A percentile compares a stretch with the other conserved stretches of the same genome.
phyloP scores from a whole-genome alignment of 371 early-diverging fungal genomes.

The Actinomortierella ambigua region DNA sequence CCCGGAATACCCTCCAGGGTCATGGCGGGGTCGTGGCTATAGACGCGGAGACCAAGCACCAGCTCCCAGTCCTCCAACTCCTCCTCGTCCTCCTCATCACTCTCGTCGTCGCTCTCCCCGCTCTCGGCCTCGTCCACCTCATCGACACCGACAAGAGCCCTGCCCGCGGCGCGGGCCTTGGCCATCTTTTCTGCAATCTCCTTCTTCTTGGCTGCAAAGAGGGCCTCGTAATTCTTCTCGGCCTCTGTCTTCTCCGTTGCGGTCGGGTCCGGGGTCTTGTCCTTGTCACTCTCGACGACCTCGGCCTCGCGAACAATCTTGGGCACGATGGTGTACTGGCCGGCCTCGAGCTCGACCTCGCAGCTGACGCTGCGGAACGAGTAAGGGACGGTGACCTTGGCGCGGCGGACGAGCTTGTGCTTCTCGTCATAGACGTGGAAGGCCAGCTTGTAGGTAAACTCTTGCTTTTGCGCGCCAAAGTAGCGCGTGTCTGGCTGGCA shows the following conservation, averaged over 20 bases:
- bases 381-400: constrained; percentile 29
- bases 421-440: constrained; percentile 35
- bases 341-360: constrained; percentile 33
- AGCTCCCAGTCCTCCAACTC: constrained; percentile 36
- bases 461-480: constrained; percentile 31
- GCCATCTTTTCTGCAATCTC: constrained; percentile 12
- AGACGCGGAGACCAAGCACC: constrained; percentile 39
- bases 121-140: neutral
- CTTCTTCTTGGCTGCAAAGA: no score
- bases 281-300: constrained; percentile 4
- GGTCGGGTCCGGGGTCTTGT: neutral
- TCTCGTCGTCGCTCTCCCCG: constrained; percentile 17
- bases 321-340: constrained; percentile 36
- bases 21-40: constrained; percentile 30
- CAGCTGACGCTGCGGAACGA: constrained; percentile 36
- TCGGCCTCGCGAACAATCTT: constrained; percentile 27
- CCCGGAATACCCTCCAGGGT: constrained; percentile 19
- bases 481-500: constrained; percentile 46
- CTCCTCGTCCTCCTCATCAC: constrained; percentile 22
- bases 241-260: neutral
- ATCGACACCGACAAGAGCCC: constrained; percentile 30
- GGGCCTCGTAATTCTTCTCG: no score
- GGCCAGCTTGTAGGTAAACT: constrained; percentile 29
- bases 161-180: constrained; percentile 28
- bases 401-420: constrained; percentile 26